Conservation (phyloP, 345 rosid species). For the Eutrema heterophyllum region DNA sequence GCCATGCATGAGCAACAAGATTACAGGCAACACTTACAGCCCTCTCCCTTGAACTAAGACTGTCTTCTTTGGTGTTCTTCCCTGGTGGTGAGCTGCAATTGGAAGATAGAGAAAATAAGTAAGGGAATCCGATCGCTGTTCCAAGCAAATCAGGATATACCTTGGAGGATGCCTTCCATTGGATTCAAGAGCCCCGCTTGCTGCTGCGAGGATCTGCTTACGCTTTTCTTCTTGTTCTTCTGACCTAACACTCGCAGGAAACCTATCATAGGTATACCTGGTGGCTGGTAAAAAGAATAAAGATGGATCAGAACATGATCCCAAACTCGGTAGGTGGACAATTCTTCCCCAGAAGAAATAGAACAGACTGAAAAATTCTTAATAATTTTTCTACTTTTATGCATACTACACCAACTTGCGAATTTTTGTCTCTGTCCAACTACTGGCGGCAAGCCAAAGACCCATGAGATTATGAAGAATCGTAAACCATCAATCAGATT, state of each 20-base stretch:
- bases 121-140: slow-evolving; percentile 9
- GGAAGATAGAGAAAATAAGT: slow-evolving; percentile 13
- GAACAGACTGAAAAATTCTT: slow-evolving; percentile 3
- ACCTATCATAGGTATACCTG: slow-evolving; percentile 89
- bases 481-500: neutral
- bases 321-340: neutral
- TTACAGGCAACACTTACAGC: slow-evolving; percentile 64
- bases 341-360: neutral
- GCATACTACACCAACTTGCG: slow-evolving; percentile 6
- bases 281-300: slow-evolving; percentile 51
- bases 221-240: slow-evolving; percentile 96
- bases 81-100: slow-evolving; percentile 68
- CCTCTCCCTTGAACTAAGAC: slow-evolving; percentile 88
- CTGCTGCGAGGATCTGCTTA: slow-evolving; percentile 87
- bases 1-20: slow-evolving; percentile 17
- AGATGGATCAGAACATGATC: slow-evolving; percentile 18
- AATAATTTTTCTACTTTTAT: neutral
- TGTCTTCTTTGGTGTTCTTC: slow-evolving; percentile 51
- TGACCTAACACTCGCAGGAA: slow-evolving; percentile 80
- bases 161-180: slow-evolving; percentile 65
- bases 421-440: slow-evolving; percentile 1
- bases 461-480: slow-evolving; percentile 1
- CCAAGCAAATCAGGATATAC: slow-evolving; percentile 39
- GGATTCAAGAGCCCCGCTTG: slow-evolving; percentile 83
- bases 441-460: slow-evolving; percentile 13